Conservation (phyloP, 2,329 filamentous ascomycete genomes). For the Geosmithia morbida region DNA sequence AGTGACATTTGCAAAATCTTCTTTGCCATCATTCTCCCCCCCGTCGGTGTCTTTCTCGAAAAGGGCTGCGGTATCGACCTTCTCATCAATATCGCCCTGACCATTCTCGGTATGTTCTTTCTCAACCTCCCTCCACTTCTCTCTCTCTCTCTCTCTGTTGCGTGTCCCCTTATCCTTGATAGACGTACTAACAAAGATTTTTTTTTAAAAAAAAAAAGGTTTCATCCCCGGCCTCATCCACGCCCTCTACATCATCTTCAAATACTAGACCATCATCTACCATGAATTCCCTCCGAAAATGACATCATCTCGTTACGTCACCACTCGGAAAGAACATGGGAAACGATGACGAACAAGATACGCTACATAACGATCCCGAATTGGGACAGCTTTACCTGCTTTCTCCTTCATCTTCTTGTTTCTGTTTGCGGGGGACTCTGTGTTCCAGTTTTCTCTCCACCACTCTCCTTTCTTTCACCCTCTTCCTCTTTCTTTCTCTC, state of each 20-base stretch:
- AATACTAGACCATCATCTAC: too few species aligned
- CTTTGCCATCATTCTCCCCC: slow-evolving; percentile 79
- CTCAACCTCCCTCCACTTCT: neutral
- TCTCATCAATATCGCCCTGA: slow-evolving; percentile 85
- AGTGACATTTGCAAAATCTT: slow-evolving; percentile 55
- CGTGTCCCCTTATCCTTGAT: neutral
- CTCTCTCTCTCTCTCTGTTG: neutral
- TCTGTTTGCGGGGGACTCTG: too few species aligned
- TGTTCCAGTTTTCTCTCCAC: too few species aligned
- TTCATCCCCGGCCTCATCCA: slow-evolving; percentile 78
- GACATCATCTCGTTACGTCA: too few species aligned
- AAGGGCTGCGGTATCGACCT: slow-evolving; percentile 76
- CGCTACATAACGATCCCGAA: too few species aligned
- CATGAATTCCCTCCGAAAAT: neutral
- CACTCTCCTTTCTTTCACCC: too few species aligned
- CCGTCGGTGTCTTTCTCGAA: slow-evolving; percentile 89
- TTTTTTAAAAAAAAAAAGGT: slow-evolving; percentile 17
- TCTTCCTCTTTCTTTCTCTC: too few species aligned
- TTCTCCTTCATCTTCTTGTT: too few species aligned
- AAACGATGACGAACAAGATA: too few species aligned
- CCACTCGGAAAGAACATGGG: too few species aligned
- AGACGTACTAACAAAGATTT: neutral
- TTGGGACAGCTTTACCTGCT: too few species aligned
- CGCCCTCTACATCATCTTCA: slow-evolving; percentile 85
- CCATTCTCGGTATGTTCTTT: slow-evolving; percentile 43